Evolutionary conservation across 768 basidiomycete species (phyloP).

Genomic region (Suillus ampliporus): DNA sequence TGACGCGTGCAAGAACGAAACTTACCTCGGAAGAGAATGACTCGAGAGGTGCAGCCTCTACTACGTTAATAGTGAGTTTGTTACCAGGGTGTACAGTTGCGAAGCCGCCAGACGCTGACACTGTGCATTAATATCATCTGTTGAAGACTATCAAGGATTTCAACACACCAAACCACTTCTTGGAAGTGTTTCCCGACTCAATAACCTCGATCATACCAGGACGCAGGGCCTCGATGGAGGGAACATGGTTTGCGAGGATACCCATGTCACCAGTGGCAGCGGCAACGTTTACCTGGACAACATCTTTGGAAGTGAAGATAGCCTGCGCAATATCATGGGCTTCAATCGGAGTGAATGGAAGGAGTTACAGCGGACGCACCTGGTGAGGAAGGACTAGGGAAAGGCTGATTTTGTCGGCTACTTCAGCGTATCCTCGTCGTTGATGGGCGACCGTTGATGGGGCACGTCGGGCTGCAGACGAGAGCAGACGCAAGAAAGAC

Average conservation of each 20-base stretch:
- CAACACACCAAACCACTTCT: slow-evolving; percentile 96
- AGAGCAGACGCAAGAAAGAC: slow-evolving; percentile 77
- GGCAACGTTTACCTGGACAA: slow-evolving; percentile 93
- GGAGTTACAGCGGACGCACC: slow-evolving; percentile 52
- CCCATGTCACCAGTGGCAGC: slow-evolving; percentile 98
- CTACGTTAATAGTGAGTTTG: slow-evolving; percentile 93
- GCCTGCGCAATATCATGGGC: slow-evolving; percentile 55
- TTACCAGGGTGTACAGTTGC: slow-evolving; percentile 98
- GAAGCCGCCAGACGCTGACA: slow-evolving; percentile 90
- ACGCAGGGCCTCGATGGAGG: slow-evolving; percentile 94
- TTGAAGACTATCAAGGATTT: neutral
- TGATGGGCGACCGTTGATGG: slow-evolving; percentile 56
- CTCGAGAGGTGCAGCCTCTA: slow-evolving; percentile 94
- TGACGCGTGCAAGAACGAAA: slow-evolving; percentile 13
- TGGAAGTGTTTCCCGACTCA: slow-evolving; percentile 74
- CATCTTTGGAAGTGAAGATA: slow-evolving; percentile 89
- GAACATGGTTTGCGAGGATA: slow-evolving; percentile 97
- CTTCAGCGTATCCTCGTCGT: slow-evolving; percentile 92
- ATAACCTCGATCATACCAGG: slow-evolving; percentile 96
- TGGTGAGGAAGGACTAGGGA: slow-evolving; percentile 95
- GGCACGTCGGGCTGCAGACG: slow-evolving; percentile 65
- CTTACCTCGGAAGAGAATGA: slow-evolving; percentile 89
- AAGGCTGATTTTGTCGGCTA: slow-evolving; percentile 87
- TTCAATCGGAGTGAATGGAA: slow-evolving; percentile 19
- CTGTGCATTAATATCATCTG: slow-evolving; percentile 11